phyloP scores from a whole-genome alignment of 768 basidiomycete genomes.

The Naganishia vishniacii region DNA sequence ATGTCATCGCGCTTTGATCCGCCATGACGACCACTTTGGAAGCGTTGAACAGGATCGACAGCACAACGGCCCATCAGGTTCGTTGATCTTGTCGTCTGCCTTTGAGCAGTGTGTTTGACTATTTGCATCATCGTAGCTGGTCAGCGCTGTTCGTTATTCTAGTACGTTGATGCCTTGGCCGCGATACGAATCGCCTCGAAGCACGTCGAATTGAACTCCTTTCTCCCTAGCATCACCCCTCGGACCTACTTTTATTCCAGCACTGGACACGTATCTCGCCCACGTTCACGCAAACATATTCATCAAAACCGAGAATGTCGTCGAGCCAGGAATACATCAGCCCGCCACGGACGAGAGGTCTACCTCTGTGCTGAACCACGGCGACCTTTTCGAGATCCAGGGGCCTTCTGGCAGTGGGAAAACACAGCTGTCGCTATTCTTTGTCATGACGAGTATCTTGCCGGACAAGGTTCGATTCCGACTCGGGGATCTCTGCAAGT shows the following conservation, averaged over 20 bases:
- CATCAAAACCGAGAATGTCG: neutral
- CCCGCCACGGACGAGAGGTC: neutral
- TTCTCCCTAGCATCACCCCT: conserved; percentile 19
- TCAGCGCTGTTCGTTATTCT: conserved; percentile 6
- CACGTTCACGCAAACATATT: neutral
- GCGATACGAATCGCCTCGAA: neutral
- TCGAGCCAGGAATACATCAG: neutral
- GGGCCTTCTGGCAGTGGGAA: conserved; percentile 27
- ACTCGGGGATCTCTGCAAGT: neutral
- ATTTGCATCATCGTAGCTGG: neutral
- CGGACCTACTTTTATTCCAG: conserved; percentile 24
- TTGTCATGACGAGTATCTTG: conserved; percentile 25
- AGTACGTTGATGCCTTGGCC: neutral
- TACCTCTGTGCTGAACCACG: conserved; percentile 26
- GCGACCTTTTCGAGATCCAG: conserved; percentile 28
- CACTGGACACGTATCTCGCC: conserved; percentile 23
- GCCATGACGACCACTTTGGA: conserved; percentile 8
- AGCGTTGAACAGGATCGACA: conserved; percentile 9
- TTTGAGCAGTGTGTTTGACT: neutral
- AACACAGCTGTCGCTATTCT: conserved; percentile 19
- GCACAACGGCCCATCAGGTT: conserved; percentile 17
- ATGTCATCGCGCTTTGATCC: neutral
- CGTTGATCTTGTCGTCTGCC: neutral
- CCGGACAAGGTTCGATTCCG: conserved; percentile 7
- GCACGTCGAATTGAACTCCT: neutral